Percentiles rank a stretch among this genome's conserved stretches.
Conservation (phyloP, 306 rosid species). For the Heteromeles arbutifolia region DNA sequence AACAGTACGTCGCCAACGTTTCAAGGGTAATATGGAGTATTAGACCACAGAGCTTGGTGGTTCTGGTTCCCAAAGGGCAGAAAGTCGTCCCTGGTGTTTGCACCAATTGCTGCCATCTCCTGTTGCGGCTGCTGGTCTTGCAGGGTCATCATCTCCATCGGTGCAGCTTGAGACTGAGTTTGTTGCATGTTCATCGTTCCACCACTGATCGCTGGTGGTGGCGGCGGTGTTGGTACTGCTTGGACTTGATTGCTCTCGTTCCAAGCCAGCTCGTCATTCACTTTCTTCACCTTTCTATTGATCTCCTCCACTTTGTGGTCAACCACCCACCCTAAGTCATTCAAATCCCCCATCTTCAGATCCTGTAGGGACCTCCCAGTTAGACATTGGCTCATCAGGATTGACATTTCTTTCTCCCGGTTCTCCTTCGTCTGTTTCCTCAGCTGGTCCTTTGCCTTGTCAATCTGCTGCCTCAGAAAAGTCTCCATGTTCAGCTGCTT, state of each 20-base stretch:
- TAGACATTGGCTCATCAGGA: conserved; percentile 21
- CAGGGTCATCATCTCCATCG: no score
- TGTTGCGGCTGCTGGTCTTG: no score
- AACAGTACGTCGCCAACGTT: no score
- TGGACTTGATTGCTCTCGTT: neutral
- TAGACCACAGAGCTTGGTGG: no score
- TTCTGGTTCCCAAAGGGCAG: no score
- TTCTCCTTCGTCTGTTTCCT: conserved; percentile 21
- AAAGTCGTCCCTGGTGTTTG: no score
- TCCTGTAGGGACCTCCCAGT: neutral
- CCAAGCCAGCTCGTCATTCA: neutral
- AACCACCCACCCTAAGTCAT: conserved; percentile 21
- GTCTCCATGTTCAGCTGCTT: conserved; percentile 34
- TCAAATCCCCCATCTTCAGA: conserved; percentile 18
- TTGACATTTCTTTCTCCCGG: conserved; percentile 22
- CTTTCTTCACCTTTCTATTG: neutral
- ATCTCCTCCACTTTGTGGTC: conserved; percentile 19
- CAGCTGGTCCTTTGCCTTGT: conserved; percentile 22
- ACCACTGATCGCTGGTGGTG: no score
- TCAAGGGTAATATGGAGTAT: no score
- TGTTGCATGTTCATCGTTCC: no score
- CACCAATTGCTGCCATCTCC: no score
- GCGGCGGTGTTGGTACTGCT: neutral
- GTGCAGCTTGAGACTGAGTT: no score
- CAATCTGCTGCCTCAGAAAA: conserved; percentile 25